Evolutionary conservation across 768 basidiomycete genomes (phyloP), one percentile per base, ranked within the genome.

Genomic region (Kwoniella sp.): DNA sequence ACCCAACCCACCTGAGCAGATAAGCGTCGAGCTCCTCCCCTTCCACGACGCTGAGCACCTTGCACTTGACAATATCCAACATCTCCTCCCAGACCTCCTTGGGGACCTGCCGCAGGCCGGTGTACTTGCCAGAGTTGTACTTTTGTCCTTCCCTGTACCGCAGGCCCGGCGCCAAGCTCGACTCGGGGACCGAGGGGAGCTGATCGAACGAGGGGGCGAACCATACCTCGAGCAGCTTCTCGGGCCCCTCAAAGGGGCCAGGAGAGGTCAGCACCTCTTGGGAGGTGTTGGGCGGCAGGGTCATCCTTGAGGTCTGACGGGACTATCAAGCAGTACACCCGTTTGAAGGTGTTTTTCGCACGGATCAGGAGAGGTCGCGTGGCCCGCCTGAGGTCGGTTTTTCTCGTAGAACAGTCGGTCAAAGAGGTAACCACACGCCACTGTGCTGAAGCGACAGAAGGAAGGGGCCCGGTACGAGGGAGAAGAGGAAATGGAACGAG

Each of bases 201-300:
- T 80, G 75, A 8, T 80, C 79, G 5, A 84, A 76, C 7, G 85
- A 85, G 11, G 89, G 88, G 1, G 87, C 84, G 76, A 98, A 96
- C 95, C 95, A 98, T 43, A 98, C 83, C 77, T 99, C 95, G 39
- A 98, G 82, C 34, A 96, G 81, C 72, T 93, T 93, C 77, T 93
- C 91, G 55, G 90, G 87, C 19, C 91, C 91, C 74, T 55, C 53
- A 26, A 55, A 55, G 11, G 53, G 53, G 0, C 53, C 53, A 11
- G 53, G 53, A 5, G 53, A 55, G 31, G 50, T 45, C 7, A 45
- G 17, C 0, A 41, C 48, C 17, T 50, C 48, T 28, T 50, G 48
- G 7, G 48, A 29, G 9, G 48, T 50, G 22, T 38, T 29, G 12
- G 31, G 31, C 0, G 48, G 22, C 11, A 50, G 15, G 25, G 48